These are phyloP conservation scores for Helicocarpus griseus DNA, from an alignment of 2,329 filamentous ascomycete genomes.

Conservation along the genomic window DNA sequence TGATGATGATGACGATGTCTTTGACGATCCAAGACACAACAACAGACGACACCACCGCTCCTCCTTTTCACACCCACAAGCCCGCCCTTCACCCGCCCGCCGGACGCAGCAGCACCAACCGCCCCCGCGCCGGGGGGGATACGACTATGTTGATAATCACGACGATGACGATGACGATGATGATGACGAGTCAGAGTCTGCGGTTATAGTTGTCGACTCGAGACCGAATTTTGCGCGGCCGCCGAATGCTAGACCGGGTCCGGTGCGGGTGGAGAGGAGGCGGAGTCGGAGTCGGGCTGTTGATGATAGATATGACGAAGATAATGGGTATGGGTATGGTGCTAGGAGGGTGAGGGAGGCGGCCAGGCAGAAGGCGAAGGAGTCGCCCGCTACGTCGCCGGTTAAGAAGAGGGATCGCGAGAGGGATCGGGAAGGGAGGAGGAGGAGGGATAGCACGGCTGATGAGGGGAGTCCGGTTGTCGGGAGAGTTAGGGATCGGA, in stretches of 20 bases:
- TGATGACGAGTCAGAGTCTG: slow-evolving; percentile 9
- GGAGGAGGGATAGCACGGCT: slow-evolving; percentile 17
- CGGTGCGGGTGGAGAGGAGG: slow-evolving; percentile 7
- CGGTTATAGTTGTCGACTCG: slow-evolving; percentile 18
- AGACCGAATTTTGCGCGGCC: slow-evolving; percentile 22
- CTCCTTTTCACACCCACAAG: slow-evolving; percentile 11
- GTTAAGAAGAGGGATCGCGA: slow-evolving; percentile 24
- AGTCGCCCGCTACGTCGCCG: slow-evolving; percentile 28
- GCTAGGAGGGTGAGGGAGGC: slow-evolving; percentile 14
- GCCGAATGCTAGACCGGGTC: slow-evolving; percentile 16
- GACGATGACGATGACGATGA: slow-evolving; percentile 4
- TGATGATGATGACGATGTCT: slow-evolving; percentile 15
- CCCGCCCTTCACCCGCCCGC: not conserved
- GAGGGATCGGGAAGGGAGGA: slow-evolving; percentile 25
- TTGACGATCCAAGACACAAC: slow-evolving; percentile 16
- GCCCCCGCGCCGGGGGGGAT: not conserved
- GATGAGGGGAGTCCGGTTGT: slow-evolving; percentile 21
- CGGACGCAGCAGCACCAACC: not conserved
- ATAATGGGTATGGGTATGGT: too few relatives aligned
- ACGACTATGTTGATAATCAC: not conserved
- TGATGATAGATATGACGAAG: slow-evolving; percentile 9
- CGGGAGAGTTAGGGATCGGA: slow-evolving; percentile 11
- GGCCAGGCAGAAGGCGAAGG: slow-evolving; percentile 25
- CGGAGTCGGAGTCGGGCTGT: slow-evolving; percentile 6
- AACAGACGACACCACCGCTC: not conserved